These are phyloP conservation scores for Cyanidiococcus yangmingshanensis DNA, from an alignment of 23 red algal genomes.

Conservation along the genomic window DNA sequence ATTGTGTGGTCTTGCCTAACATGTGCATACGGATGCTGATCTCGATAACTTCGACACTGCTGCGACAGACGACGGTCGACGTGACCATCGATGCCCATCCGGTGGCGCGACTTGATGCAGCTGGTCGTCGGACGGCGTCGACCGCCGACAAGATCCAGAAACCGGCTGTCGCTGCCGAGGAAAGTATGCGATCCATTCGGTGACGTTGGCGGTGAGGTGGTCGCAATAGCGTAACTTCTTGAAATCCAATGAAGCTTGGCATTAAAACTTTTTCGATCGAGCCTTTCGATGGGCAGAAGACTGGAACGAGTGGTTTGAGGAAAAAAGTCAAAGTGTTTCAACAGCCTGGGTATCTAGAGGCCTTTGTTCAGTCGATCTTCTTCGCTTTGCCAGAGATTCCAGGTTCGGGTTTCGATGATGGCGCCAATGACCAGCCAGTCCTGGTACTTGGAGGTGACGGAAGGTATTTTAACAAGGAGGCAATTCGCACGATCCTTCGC, in stretches of 20 bases:
- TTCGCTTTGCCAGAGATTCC: conserved; percentile 41
- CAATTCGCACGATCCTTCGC: conserved; percentile 66
- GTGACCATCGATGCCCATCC: too few relatives aligned
- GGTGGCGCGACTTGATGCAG: too few relatives aligned
- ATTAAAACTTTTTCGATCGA: conserved; percentile 23
- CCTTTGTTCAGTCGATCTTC: conserved; percentile 86
- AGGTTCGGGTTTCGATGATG: conserved; percentile 18
- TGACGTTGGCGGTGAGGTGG: too few relatives aligned
- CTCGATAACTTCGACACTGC: too few relatives aligned
- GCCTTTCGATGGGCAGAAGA: conserved; percentile 88
- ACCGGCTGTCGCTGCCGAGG: too few relatives aligned
- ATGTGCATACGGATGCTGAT: too few relatives aligned
- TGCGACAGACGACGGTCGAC: too few relatives aligned
- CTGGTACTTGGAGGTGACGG: conserved; percentile 79
- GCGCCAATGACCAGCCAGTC: neutral
- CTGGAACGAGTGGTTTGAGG: conserved; percentile 81
- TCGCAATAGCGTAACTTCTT: neutral
- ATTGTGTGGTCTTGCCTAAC: too few relatives aligned
- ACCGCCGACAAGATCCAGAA: too few relatives aligned
- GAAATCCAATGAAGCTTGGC: neutral
- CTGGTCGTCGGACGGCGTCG: too few relatives aligned
- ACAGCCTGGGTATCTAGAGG: conserved; percentile 58
- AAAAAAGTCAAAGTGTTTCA: conserved; percentile 63
- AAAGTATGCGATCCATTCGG: too few relatives aligned
- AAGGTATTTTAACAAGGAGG: conserved; percentile 70